Evolutionary conservation across 1,284 basidiomycete species (phyloP).

Genomic region (Coniferiporia weirii): DNA sequence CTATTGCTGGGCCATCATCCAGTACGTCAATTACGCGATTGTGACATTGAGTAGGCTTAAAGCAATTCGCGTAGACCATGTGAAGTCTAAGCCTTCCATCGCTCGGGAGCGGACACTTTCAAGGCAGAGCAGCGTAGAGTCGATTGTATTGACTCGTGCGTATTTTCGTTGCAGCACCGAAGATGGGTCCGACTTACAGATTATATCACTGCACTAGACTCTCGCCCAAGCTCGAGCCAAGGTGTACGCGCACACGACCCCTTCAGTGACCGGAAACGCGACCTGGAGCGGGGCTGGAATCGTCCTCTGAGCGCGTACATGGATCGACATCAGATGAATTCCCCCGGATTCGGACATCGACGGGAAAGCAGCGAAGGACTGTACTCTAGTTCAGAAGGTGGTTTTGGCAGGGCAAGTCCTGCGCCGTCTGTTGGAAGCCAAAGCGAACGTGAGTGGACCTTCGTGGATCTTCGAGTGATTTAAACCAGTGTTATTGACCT

Average conservation of each 20-base stretch:
- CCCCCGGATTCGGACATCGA: neutral
- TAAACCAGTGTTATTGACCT: neutral
- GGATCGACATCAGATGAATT: conserved; percentile 5
- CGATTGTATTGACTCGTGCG: neutral
- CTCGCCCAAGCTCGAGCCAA: conserved; percentile 35
- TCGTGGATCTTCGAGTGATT: neutral
- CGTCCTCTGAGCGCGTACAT: conserved; percentile 31
- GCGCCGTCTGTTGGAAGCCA: neutral
- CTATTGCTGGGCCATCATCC: conserved; percentile 3
- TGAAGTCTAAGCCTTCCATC: conserved; percentile 1
- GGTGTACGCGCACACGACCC: neutral
- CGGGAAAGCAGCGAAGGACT: conserved; percentile 5
- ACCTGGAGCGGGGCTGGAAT: conserved; percentile 54
- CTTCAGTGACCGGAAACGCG: conserved; percentile 37
- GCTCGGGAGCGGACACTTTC: conserved; percentile 8
- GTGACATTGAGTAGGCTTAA: neutral
- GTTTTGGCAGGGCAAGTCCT: neutral
- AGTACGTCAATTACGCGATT: neutral
- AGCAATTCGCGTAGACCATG: neutral
- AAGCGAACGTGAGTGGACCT: neutral
- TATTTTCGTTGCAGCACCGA: neutral
- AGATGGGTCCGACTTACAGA: neutral
- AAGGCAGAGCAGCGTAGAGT: conserved; percentile 8
- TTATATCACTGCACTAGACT: conserved; percentile 19
- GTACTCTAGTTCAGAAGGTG: conserved; percentile 8